Evolutionary conservation across 768 basidiomycete species (phyloP), one percentile per base, ranked within the genome.

Genomic region (Cytidiella melzeri): DNA sequence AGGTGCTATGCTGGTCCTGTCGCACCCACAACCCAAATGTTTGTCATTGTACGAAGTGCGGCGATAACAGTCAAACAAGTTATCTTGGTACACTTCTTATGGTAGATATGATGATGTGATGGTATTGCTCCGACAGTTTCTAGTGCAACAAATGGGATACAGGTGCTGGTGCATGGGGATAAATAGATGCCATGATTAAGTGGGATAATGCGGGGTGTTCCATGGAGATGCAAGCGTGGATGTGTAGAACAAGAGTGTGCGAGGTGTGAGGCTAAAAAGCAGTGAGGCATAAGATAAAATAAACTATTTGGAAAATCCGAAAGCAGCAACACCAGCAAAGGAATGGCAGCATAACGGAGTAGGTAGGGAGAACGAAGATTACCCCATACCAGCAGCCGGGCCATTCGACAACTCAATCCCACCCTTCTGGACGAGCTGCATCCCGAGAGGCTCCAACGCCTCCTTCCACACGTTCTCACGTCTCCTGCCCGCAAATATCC

Each of bases 391-490:
- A 39, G 23, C 57, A 4, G 4, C 71, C 7, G 87, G 86, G 0
- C 87, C 87, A 36, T 84, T 77, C 58, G 84, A 80, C 43, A 90
- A 71, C 63, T 90, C 87, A 36, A 78, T 66, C 5, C 84, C 87
- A 88, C 66, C 57, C 89, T 34, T 89, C 60, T 87, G 47, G 39
- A 42, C 40, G 40, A 48, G 40, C 3, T 41, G 47, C 26, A 42
- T 13, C 5, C 47, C 47, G 3, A 48, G 47, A 15, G 47, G 47
- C 25, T 48, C 80, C 18, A 90, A 64, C 15, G 79, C 79, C 43
- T 80, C 74, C 53, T 72, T 74, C 87, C 87, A 90, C 47, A 77
- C 62, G 46, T 67, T 66, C 44, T 64, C 74, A 53, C 85, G 69
- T 41, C 87, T 65, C 27, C 87, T 67, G 3, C 82, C 80, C 48